phyloP scores from a whole-genome alignment of 2,329 filamentous ascomycete species.

The Phyllosticta capitalensis region DNA sequence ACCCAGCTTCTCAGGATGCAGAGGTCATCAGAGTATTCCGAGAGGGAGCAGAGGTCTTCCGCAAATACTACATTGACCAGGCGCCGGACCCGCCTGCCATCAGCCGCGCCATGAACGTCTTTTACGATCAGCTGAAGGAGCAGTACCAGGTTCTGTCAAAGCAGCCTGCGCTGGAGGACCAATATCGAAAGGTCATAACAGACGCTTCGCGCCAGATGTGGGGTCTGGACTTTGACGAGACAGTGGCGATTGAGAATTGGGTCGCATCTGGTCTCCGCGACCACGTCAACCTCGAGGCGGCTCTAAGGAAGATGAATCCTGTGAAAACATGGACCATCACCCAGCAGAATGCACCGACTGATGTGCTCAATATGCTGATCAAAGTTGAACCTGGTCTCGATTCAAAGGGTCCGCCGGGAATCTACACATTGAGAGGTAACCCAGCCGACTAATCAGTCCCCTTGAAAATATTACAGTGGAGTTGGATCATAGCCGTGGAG shows the following conservation, averaged over 20 bases:
- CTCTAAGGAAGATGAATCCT: not conserved
- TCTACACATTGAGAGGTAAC: not conserved
- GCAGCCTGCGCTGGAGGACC: not conserved
- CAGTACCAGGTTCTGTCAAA: not conserved
- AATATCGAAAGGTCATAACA: not conserved
- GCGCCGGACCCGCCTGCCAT: not conserved
- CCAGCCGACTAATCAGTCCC: too few species aligned
- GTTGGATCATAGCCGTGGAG: too few species aligned
- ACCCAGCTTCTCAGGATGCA: not conserved
- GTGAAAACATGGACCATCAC: not conserved
- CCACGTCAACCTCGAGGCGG: not conserved
- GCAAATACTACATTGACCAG: not conserved
- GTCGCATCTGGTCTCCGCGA: not conserved
- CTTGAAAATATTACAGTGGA: too few species aligned
- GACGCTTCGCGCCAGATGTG: not conserved
- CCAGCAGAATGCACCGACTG: not conserved
- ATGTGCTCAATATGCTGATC: not conserved
- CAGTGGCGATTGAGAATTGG: not conserved
- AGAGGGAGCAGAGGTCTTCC: not conserved
- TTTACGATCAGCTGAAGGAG: not conserved
- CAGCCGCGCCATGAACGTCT: not conserved
- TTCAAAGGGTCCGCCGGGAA: not conserved
- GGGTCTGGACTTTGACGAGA: not conserved
- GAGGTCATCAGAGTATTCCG: not conserved
- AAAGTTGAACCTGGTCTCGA: not conserved